Evolutionary conservation across 352 stramenopile genomes (phyloP).

Genomic region (Pythium monospermum): DNA sequence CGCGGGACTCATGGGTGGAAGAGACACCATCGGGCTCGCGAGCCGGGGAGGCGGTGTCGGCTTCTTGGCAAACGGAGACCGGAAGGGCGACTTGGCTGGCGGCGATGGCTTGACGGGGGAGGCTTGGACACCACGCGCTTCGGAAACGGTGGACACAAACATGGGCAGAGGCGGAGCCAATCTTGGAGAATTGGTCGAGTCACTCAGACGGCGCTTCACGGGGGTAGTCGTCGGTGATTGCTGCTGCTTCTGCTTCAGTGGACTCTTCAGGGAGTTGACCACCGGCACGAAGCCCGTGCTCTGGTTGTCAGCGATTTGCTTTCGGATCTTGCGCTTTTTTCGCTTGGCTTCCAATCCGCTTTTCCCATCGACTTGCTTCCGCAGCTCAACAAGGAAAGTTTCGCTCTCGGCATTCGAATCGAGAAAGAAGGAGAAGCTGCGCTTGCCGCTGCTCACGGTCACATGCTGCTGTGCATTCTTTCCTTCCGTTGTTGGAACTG

Average conservation of each 20-base stretch:
- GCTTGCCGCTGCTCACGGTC: conserved; percentile 51
- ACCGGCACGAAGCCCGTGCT: conserved; percentile 62
- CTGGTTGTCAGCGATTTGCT: conserved; percentile 42
- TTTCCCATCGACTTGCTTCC: conserved; percentile 62
- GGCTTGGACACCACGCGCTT: conserved; percentile 30
- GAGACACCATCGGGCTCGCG: conserved; percentile 20
- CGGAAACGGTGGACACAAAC: conserved; percentile 35
- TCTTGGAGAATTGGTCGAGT: conserved; percentile 41
- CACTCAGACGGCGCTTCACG: conserved; percentile 34
- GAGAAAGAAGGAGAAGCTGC: conserved; percentile 63
- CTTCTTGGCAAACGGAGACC: conserved; percentile 77
- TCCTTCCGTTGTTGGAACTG: conserved; percentile 4
- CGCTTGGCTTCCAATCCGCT: conserved; percentile 38
- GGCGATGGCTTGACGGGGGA: conserved; percentile 29
- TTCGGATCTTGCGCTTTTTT: conserved; percentile 81
- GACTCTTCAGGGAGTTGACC: conserved; percentile 64
- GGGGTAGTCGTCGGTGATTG: conserved; percentile 29
- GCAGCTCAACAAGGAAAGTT: conserved; percentile 60
- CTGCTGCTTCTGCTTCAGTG: conserved; percentile 19
- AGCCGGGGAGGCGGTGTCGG: conserved; percentile 24
- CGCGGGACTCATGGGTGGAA: conserved; percentile 18
- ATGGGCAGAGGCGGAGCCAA: conserved; percentile 41
- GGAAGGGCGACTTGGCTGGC: conserved; percentile 64
- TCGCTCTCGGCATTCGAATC: conserved; percentile 31
- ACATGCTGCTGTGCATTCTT: conserved; percentile 25